Evolutionary conservation across 495 filamentous ascomycete genomes (phyloP).

Genomic region (Penicillium daleae): DNA sequence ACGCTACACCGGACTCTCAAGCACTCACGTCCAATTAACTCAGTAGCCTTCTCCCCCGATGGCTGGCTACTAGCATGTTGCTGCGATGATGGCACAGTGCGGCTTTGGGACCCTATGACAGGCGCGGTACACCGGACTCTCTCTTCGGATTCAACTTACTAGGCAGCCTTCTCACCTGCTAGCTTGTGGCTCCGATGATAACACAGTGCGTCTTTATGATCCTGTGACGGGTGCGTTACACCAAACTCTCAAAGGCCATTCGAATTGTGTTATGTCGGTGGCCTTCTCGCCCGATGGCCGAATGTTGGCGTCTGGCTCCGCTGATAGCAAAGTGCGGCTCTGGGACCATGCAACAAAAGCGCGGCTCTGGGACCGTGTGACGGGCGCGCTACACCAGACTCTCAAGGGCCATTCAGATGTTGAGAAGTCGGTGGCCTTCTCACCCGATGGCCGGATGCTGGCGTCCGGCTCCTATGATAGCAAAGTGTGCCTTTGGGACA

Average conservation of each 20-base stretch:
- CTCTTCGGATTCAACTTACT: neutral
- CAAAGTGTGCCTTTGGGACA: conserved; percentile 36
- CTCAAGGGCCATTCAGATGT: conserved; percentile 15
- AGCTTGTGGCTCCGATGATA: neutral
- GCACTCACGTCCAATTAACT: neutral
- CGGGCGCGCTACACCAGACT: conserved; percentile 13
- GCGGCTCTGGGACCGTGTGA: neutral
- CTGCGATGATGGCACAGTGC: neutral
- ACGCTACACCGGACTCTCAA: neutral
- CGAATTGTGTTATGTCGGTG: conserved; percentile 2
- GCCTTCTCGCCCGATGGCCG: conserved; percentile 31
- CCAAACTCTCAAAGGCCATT: neutral
- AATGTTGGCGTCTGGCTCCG: conserved; percentile 24
- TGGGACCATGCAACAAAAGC: conserved; percentile 11
- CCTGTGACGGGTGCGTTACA: neutral
- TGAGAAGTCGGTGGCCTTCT: conserved; percentile 9
- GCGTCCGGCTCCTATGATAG: conserved; percentile 22
- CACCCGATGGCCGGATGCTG: conserved; percentile 11
- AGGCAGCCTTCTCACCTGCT: conserved; percentile 2
- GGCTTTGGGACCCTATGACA: neutral
- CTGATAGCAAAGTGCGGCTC: conserved; percentile 14
- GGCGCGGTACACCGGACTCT: neutral
- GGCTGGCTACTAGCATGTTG: conserved; percentile 4
- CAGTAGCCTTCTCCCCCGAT: conserved; percentile 7
- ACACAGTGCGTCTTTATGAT: neutral